Evolutionary conservation across 805 yeast species (phyloP), one percentile per base, ranked within the genome.

Genomic region (Starmerella lactis-condensi): DNA sequence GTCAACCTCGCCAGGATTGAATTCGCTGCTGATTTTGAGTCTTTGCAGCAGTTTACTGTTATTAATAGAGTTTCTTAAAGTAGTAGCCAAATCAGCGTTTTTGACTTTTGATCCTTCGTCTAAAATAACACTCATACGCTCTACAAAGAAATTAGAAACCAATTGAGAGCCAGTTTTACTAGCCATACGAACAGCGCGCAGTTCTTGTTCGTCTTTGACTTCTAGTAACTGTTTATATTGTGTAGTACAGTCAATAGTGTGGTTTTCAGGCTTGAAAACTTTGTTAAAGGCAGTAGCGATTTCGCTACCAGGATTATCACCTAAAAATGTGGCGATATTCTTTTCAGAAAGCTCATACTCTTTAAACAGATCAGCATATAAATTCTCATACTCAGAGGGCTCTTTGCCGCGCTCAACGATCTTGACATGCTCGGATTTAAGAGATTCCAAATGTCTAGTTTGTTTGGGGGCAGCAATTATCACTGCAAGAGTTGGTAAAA

Each of bases 371-470:
- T 76, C 65, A 16, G 60, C 61, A 47, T 81, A 79, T 32, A 75
- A 54, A 36, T 60, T 58, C 43, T 65, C 67, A 54, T 82, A 79
- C 45, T 76, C 78, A 14, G 70, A 83, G 3, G 64, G 64, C 46
- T 82, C 93, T 51, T 83, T 83, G 14, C 73, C 74, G 50, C 96
- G 67, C 21, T 74, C 61, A 70, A 85, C 67, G 26, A 85, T 57
- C 29, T 58, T 60, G 21, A 61, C 61, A 30, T 62, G 54, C 19
- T 63, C 56, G 8, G 61, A 47, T 21, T 64, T 60, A 45, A 81
- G 61, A 5, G 68, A 65, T 26, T 64, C 65, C 42, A 85, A 58
- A 57, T 82, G 75, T 51, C 73, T 78, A 25, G 91, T 81, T 54
- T 85, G 85, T 5, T 79, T 79, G 29, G 71, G 74, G 19, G 85